Evolutionary conservation across 139 green algal species (phyloP).

Genomic region (Tetraselmis chui): DNA sequence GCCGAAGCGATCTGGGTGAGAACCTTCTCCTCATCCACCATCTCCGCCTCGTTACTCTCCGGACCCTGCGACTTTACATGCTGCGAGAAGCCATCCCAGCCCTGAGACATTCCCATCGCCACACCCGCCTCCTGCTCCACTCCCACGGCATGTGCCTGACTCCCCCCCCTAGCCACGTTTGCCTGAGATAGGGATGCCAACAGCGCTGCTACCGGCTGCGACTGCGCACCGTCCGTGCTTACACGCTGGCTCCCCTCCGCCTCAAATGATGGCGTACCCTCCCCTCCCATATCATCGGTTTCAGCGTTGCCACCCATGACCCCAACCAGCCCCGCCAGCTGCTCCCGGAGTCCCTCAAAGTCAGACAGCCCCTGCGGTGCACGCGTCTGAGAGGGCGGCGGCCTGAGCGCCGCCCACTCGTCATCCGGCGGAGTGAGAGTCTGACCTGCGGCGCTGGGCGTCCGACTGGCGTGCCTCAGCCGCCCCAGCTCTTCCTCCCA

Average conservation of each 20-base stretch:
- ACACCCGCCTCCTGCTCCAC: neutral
- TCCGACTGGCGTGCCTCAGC: neutral
- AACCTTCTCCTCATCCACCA: neutral
- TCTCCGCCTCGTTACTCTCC: no score
- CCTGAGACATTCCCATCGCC: no score
- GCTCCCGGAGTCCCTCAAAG: neutral
- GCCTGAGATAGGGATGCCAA: no score
- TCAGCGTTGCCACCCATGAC: neutral
- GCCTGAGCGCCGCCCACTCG: constrained; percentile 23
- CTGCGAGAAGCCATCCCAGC: no score
- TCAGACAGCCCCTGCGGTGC: constrained; percentile 37
- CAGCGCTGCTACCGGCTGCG: no score
- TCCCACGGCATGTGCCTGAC: no score
- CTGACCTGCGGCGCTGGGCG: constrained; percentile 34
- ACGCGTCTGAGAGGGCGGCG: constrained; percentile 45
- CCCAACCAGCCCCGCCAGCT: neutral
- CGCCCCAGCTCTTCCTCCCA: constrained; percentile 69
- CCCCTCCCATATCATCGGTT: neutral
- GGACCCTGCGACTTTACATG: no score
- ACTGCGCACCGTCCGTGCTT: no score
- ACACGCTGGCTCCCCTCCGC: no score
- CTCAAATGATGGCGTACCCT: no score
- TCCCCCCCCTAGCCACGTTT: neutral
- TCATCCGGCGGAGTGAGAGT: neutral
- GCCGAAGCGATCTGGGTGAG: neutral